phyloP scores from a whole-genome alignment of 2,329 filamentous ascomycete species.

The Beauveria sp. region DNA sequence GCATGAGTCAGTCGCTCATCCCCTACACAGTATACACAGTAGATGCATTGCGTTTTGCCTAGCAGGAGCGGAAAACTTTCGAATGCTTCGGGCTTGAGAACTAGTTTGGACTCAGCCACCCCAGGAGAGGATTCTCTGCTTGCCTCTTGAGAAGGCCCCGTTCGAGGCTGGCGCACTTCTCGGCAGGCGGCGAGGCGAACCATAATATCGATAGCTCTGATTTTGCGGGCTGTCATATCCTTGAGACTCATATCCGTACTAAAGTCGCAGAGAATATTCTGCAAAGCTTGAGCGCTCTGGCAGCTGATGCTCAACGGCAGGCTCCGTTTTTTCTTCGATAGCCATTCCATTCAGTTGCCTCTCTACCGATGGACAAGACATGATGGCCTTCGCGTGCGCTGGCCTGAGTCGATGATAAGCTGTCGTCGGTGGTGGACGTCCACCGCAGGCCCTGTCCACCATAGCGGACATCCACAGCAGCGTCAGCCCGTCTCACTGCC shows the following conservation, averaged over 20 bases:
- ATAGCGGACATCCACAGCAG: no score
- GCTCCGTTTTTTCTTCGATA: neutral
- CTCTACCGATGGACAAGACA: no score
- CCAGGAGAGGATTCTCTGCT: no score
- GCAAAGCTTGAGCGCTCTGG: neutral
- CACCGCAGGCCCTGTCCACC: no score
- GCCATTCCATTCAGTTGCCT: conserved; percentile 1
- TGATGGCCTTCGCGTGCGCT: no score
- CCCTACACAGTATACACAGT: conserved; percentile 9
- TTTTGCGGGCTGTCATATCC: neutral
- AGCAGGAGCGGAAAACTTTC: conserved; percentile 10
- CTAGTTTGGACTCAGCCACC: no score
- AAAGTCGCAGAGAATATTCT: conserved; percentile 5
- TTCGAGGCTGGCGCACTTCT: conserved; percentile 5
- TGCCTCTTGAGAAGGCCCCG: no score
- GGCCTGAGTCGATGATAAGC: no score
- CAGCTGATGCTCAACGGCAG: neutral
- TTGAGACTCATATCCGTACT: neutral
- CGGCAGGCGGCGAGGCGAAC: conserved; percentile 9
- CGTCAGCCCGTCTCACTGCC: no score
- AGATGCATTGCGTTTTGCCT: conserved; percentile 11
- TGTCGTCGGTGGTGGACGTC: no score
- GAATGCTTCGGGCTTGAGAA: neutral
- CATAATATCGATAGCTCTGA: conserved; percentile 8
- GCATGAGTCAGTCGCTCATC: conserved; percentile 7